Evolutionary conservation across 108 stramenopile species (phyloP).

Genomic region (Nitzschia palea): DNA sequence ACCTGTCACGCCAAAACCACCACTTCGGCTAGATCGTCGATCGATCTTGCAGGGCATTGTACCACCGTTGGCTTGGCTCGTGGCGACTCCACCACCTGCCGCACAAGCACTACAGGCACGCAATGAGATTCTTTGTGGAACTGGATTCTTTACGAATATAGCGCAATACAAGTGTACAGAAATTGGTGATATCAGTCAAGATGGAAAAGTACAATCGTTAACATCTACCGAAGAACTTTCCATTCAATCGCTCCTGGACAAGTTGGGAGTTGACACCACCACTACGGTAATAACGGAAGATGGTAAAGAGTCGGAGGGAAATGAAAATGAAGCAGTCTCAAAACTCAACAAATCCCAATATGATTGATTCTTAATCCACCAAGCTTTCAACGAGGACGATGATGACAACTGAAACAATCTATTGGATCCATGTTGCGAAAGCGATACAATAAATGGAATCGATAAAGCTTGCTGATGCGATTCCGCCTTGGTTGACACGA

Average conservation of each 20-base stretch:
- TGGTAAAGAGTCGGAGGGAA: too few relatives aligned
- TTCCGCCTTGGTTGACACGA: too few relatives aligned
- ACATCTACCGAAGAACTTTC: constrained; percentile 8
- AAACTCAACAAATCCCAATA: too few relatives aligned
- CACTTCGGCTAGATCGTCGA: neutral
- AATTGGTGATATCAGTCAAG: constrained; percentile 69
- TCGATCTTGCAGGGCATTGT: neutral
- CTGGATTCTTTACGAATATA: constrained; percentile 76
- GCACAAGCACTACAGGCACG: constrained; percentile 48
- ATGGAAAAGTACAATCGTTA: constrained; percentile 44
- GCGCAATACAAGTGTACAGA: constrained; percentile 68
- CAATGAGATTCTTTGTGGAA: constrained; percentile 70
- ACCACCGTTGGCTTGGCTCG: neutral
- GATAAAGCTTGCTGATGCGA: too few relatives aligned
- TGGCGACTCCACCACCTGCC: constrained; percentile 4
- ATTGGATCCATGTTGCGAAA: too few relatives aligned
- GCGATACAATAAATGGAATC: too few relatives aligned
- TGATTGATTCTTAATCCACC: too few relatives aligned
- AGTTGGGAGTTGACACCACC: constrained; percentile 14
- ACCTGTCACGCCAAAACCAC: neutral
- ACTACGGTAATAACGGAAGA: neutral
- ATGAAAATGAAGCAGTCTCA: too few relatives aligned
- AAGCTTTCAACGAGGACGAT: too few relatives aligned
- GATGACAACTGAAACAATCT: too few relatives aligned
- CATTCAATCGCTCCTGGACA: constrained; percentile 17